Base-by-base conservation (phyloP, 108 stramenopile species). In the Aurantiochytrium sp. region DNA sequence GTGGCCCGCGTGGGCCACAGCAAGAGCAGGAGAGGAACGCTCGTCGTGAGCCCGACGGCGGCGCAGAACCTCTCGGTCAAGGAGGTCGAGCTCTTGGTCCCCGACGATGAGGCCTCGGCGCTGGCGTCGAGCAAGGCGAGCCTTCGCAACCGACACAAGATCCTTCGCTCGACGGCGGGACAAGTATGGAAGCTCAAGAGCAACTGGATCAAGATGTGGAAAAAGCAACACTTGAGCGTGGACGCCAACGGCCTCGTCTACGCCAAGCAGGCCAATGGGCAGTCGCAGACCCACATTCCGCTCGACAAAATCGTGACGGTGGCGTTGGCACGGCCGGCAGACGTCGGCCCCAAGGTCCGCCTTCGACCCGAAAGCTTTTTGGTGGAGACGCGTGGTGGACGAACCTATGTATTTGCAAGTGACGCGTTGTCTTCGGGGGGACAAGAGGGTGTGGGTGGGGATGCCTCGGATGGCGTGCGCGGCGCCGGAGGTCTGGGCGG, bases 131-230 rank as follows among this genome's bases (percentile, higher is more conserved):
- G 49, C n/a, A 53, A 53, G 28, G 51, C 45, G n/a, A 45, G 76
- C 10, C 19, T 53, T 8, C 6, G 76, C 12, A 69, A 69, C 5
- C 25, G 21, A 23, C 64, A 69, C 42, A 47, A 53, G 76, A 47
- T 83, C 49, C 51, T 83, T 43, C 49, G 76, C 49, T 16, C n/a
- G 76, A 53, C 45, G n/a, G 8, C 6, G 45, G 76, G 18, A 18
- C 76, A 83, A 45, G 76, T 83, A 18, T 83, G 76, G 76, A 83
- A 83, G 76, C 76, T 83, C 76, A 83, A 83, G 76, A 83, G 49
- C 16, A 83, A 83, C 51, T 83, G 76, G 76, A 83, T 83, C 76
- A 83, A 83, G 51, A 83, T 45, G 16, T 83, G 76, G 76, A 83
- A 83, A 53, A 83, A 83, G 51, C 76, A 83, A 28, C 51, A 28